Evolutionary conservation across 768 basidiomycete genomes (phyloP), one percentile per base, ranked within the genome.

Genomic region (Gymnopilus junonius): DNA sequence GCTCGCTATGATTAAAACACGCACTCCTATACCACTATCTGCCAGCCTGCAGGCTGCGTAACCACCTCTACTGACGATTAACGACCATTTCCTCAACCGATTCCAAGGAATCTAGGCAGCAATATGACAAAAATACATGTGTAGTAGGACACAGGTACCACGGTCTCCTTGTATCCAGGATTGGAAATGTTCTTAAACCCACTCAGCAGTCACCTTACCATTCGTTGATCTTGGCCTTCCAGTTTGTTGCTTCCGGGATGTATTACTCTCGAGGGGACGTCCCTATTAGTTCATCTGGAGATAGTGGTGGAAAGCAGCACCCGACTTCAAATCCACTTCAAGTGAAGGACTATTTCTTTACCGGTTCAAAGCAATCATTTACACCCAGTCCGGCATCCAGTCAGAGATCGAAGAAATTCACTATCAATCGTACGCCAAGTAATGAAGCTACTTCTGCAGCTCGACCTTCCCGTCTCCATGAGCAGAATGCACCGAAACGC

Each of bases 181-280:
- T 46, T 48, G 45, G 63, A 64, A 64, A 54, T 54, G 58, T 48
- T 64, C 58, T 64, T 55, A 59, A 59, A 59, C 58, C 58, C 63
- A 45, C 34, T 56, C 39, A 37, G 40, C 35, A 42, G 39, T 51
- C n/a, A n/a, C n/a, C 39, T 27, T 50, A 48, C 55, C 43, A 35
- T 51, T 50, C 46, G 46, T 17, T 4, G 12, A 46, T 58, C 12
- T 29, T 58, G 12, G 27, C 40, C 42, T 34, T n/a, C 25, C 32
- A 15, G 17, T 34, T 58, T 17, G 25, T 29, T 43, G 20, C 42
- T 2, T 46, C 27, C 27, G 29, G 55, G 27, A 58, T 58, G 56
- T 10, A 29, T 29, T 31, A 31, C 54, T 12, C 20, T n/a, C 12
- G 56, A 43, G 40, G 56, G 25, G 31, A 46, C 14, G 27, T 29